Base-by-base conservation (phyloP, 768 basidiomycete species). In the Phylloporus sp. region DNA sequence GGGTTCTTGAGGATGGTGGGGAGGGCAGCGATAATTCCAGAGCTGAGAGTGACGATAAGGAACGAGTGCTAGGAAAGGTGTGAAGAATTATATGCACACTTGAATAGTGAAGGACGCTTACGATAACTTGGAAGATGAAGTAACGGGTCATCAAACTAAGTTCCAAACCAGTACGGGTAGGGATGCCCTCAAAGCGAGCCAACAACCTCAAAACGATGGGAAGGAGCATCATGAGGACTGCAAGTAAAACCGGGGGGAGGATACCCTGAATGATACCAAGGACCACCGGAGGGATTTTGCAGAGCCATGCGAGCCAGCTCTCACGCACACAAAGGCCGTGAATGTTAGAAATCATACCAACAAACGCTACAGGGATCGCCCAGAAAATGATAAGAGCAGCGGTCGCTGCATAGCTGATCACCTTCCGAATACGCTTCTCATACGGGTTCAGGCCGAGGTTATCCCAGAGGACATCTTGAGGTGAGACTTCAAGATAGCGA, bases 381-480 rank as follows among this genome's bases (percentile, higher is more conserved):
- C 94, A 98, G 42, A 90, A 70, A 49, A 97, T 74, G 64, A 97
- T 89, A 39, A 98, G 70, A 0, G 75, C 94, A 11, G 82, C 79
- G 0, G 95, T 97, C 3, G 78, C 72, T 1, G 82, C 82, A 68
- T 87, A 95, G 36, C 84, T 85, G 42, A 90, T 71, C 16, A 76
- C 78, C 52, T 72, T 61, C 24, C 92, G 82, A 40, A 86, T 72
- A 62, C 83, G 83, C 56, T 78, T 77, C 66, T 95, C 91, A 60
- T 97, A 97, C 1, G 92, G 88, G 64, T 95, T 95, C 73, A 98
- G 67, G 27, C 81, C 80, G 9, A 99, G 75, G 66, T 97, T 97
- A 4, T 78, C 71, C 95, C 95, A 98, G 55, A 98, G 86, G 41
- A 99, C 86, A 69, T 97, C 94, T 26, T 79, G 76, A 0, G 95